Base-by-base conservation (phyloP, 495 filamentous ascomycete species). In the Aspergillus asperescens region DNA sequence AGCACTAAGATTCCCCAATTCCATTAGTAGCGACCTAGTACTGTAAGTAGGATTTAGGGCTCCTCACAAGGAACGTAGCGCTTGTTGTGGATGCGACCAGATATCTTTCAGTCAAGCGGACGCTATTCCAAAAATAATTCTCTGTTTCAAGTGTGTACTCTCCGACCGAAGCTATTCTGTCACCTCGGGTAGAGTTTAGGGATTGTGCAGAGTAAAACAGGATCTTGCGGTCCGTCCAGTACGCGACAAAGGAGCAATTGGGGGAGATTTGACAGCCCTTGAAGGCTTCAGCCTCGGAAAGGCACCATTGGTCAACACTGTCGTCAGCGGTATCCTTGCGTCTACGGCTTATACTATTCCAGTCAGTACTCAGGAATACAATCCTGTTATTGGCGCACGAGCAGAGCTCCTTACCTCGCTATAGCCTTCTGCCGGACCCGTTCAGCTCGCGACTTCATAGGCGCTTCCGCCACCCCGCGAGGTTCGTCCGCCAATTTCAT, bases 141-240 rank as follows among this genome's bases (percentile, higher is more conserved):
- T 38, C 35, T 32, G 6, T 32, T 18, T 32, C 8, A 25, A 47
- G 28, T 12, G 23, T 13, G 27, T 18, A 47, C 13, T 29, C 15
- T 8, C 3, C 25, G 0, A 18, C 43, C 12, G 23, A 24, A 3
- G 13, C n/a, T 5, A 47, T 19, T 13, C 13, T 19, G 15, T 31
- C 12, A 2, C 25, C 13, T 7, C 12, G 6, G 7, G 3, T 15
- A 32, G 27, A 31, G 25, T 7, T 4, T 7, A 32, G 18, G 1
- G 25, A 47, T 5, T 32, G 25, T 4, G 43, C n/a, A 4, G 25
- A 16, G 18, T 47, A 47, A 5, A 47, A 13, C 19, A 22, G 7
- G 13, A 47, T 47, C 28, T 47, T 32, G 27, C 25, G n/a, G 27
- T 47, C 43, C 18, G 43, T 47, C 43, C 43, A 47, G 25, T 47